These are phyloP conservation scores for Brassica napus DNA, from an alignment of 345 rosid genomes.

Conservation along the genomic window Da-Ae NC_063452.1:13640001-13640500, in stretches of 20 bases:
- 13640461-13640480: not conserved
- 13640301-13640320: not conserved
- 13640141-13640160: not conserved
- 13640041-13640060: not conserved
- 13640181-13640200: not conserved
- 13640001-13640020: no score
- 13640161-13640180: not conserved
- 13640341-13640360: not conserved
- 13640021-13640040: no score
- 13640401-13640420: constrained; percentile 35
- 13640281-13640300: not conserved
- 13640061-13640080: not conserved
- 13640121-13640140: constrained; percentile 12
- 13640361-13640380: not conserved
- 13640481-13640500: not conserved
- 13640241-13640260: constrained; percentile 7
- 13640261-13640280: not conserved
- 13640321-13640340: not conserved
- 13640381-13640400: constrained; percentile 17
- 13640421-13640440: not conserved
- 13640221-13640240: not conserved
- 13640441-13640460: not conserved
- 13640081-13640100: not conserved
- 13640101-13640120: constrained; percentile 19
- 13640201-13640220: not conserved